Evolutionary conservation across 345 rosid genomes (phyloP).

Genomic region (Aquilaria malaccensis): DNA sequence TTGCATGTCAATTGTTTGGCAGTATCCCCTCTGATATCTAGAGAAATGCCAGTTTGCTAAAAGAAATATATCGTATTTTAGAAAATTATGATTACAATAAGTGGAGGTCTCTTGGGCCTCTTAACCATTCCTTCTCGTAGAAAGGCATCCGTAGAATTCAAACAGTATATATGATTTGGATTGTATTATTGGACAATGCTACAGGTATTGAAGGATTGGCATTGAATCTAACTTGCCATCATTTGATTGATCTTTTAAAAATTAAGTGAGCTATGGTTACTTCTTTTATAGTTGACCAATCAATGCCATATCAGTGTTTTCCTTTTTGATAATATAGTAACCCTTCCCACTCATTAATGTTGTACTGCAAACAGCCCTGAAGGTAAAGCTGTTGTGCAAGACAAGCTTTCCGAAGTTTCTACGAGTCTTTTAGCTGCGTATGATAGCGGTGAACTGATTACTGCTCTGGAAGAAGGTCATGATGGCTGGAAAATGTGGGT

Average conservation of each 20-base stretch:
- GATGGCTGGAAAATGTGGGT: slow-evolving; percentile 94
- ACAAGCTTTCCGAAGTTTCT: slow-evolving; percentile 71
- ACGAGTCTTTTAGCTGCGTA: slow-evolving; percentile 67
- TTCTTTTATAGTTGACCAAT: not conserved
- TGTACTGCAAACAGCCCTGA: slow-evolving; percentile 44
- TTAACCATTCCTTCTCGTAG: no score
- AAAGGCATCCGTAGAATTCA: no score
- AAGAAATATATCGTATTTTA: no score
- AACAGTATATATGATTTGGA: no score
- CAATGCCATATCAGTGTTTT: no score
- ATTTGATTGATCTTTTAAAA: not conserved
- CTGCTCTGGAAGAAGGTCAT: slow-evolving; percentile 66
- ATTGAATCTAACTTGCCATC: no score
- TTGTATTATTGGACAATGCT: no score
- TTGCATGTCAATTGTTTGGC: not conserved
- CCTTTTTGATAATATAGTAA: no score
- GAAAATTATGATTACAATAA: no score
- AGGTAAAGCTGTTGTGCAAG: slow-evolving; percentile 56
- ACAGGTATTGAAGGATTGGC: no score
- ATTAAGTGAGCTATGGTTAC: not conserved
- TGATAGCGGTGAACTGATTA: slow-evolving; percentile 66
- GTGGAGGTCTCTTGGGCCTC: no score
- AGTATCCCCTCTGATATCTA: not conserved
- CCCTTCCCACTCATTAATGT: not conserved
- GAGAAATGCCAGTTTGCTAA: slow-evolving; percentile 4